These are phyloP conservation scores for Solanum ossicruentum DNA, from an alignment of 257 asterid genomes.

Conservation along the genomic window DNA sequence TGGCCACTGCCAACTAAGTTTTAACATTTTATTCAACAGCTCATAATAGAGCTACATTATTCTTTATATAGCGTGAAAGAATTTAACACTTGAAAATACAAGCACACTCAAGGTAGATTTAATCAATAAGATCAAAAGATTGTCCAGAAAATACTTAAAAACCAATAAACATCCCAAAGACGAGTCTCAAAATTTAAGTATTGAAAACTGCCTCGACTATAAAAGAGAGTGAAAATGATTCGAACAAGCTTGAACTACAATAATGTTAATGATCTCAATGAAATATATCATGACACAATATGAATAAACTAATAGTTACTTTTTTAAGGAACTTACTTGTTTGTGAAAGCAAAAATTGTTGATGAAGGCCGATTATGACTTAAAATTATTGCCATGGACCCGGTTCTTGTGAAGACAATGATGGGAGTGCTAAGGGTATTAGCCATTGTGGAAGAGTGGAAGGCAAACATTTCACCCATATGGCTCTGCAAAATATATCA, in stretches of 20 bases:
- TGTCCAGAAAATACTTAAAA: background rate
- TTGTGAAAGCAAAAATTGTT: conserved; percentile 80
- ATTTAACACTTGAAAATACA: background rate
- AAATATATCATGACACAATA: background rate
- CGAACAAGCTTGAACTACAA: background rate
- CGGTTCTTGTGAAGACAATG: conserved; percentile 95
- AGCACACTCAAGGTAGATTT: background rate
- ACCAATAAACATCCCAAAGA: background rate
- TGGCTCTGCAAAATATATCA: conserved; percentile 40
- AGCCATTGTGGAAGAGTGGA: conserved; percentile 82
- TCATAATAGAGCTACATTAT: background rate
- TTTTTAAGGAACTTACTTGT: conserved; percentile 41
- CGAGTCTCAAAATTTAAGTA: background rate
- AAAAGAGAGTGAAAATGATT: background rate
- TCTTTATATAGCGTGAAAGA: background rate
- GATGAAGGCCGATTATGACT: conserved; percentile 87
- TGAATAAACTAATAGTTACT: background rate
- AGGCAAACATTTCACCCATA: conserved; percentile 94
- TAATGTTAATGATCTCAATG: background rate
- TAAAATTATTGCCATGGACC: conserved; percentile 76
- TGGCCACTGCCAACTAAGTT: background rate
- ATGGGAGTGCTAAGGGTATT: conserved; percentile 75
- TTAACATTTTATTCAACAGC: background rate
- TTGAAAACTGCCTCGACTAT: background rate
- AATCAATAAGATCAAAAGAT: background rate